These are phyloP conservation scores for Plasmodiophora brassicae DNA, from an alignment of 208 protist species.

Conservation along the genomic window DNA sequence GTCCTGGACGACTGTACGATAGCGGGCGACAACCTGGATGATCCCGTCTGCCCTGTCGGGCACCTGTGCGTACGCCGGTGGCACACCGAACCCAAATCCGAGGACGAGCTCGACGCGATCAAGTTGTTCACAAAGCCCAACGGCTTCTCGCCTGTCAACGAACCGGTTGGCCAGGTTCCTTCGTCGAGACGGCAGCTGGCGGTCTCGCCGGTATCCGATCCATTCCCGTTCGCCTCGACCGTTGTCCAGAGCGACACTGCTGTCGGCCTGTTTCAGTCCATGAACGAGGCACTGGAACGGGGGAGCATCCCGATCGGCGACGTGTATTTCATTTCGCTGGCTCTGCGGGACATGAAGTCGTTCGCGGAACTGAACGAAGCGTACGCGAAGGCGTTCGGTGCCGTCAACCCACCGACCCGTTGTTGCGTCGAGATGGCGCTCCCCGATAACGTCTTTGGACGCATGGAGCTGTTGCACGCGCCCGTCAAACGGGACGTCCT, in stretches of 20 bases:
- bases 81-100: conserved; percentile 24
- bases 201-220: no score
- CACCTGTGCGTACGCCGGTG: background rate
- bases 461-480: background rate
- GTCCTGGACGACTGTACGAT: background rate
- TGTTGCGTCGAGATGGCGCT: background rate
- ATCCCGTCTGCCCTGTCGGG: conserved; percentile 30
- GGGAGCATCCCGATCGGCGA: background rate
- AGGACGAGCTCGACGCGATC: background rate
- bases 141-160: no score
- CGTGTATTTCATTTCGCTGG: background rate
- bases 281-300: no score
- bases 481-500: conserved; percentile 49
- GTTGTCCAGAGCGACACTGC: no score
- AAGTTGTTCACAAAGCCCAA: background rate
- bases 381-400: background rate
- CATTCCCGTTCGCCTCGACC: no score
- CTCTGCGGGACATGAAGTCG: background rate
- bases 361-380: background rate
- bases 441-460: background rate
- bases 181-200: no score
- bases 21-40: background rate
- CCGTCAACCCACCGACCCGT: background rate
- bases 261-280: no score
- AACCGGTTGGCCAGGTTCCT: no score